A percentile compares a stretch with the other conserved stretches of the same genome.
Evolutionary conservation across 164 flowering plant genomes (phyloP).

Genomic region (Magnolia sinica): DNA sequence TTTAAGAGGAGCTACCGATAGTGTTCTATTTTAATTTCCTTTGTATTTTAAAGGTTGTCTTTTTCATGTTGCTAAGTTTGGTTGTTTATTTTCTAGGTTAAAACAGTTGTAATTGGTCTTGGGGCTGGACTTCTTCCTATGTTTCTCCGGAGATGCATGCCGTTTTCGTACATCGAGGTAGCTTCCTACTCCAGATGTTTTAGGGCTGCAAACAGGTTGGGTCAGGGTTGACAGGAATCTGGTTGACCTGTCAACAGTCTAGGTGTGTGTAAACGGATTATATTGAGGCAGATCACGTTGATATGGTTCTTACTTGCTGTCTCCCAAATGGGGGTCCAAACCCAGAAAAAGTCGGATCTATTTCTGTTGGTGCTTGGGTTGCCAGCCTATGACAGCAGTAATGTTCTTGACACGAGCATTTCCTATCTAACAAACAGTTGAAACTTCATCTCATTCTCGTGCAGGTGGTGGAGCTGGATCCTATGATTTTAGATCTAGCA

Average conservation of each 20-base stretch:
- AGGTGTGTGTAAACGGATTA: no score
- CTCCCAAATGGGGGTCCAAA: no score
- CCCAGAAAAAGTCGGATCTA: no score
- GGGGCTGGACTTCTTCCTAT: slow-evolving; percentile 97
- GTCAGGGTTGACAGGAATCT: no score
- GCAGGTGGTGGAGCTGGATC: slow-evolving; percentile 95
- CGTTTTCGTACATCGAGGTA: slow-evolving; percentile 67
- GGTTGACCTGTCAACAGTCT: no score
- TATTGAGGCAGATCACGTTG: no score
- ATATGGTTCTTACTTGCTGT: no score
- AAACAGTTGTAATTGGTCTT: slow-evolving; percentile 73
- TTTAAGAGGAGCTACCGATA: background rate
- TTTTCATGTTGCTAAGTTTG: background rate
- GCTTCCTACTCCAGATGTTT: background rate
- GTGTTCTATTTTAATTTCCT: background rate
- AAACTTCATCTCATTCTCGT: background rate
- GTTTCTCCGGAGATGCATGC: slow-evolving; percentile 70
- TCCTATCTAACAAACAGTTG: background rate
- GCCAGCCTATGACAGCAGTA: no score
- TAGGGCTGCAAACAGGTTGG: no score
- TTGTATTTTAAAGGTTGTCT: background rate
- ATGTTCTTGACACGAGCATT: no score
- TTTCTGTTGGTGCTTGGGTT: no score
- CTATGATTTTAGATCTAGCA: slow-evolving; percentile 56
- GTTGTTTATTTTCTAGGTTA: slow-evolving; percentile 39